Evolutionary conservation across 1,284 basidiomycete genomes (phyloP), one percentile per base, ranked within the genome.

Genomic region (Malassezia vespertilionis): DNA sequence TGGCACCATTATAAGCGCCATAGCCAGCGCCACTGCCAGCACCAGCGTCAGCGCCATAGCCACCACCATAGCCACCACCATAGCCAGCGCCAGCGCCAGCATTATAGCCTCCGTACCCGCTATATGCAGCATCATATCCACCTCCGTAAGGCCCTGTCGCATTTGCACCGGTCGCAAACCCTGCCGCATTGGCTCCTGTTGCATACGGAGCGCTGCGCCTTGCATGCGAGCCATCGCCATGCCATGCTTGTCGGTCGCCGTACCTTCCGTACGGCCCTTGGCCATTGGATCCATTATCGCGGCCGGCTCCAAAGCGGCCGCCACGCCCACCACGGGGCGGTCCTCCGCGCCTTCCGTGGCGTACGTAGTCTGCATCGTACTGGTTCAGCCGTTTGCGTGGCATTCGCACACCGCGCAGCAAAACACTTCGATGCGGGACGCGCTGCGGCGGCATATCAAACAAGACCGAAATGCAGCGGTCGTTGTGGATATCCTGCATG

Each of bases 361-460:
- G 71, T 2, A 78, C 77, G 46, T 72, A 74, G 46, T 93, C 85
- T 40, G 83, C 75, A 70, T 99, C 93, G 15, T 76, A 75, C 11
- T 81, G 72, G 5, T 77, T 81, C 21, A 99, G 76, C 2, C 81
- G 73, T 2, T 80, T 78, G 30, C 76, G 73, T 0, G 80, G 77
- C 41, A 77, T 77, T 50, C 75, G 79, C 31, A 81, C 80, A 1
- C 86, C 86, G 5, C 82, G 81, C 1, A 99, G 75, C 18, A 97
- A 74, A 18, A 84, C 76, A 12, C 87, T 91, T 37, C 80, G 81
- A 71, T 99, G 93, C 4, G 87, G 85, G 5, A 78, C 78, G 18
- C 81, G 71, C 66, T 95, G 89, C 61, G 80, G 78, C 0, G 93
- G 90, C 77, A 90, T 95, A 69, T 80, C 82, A 74, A 89, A 97